These are phyloP conservation scores for Lophium mytilinum DNA, from an alignment of 495 filamentous ascomycete genomes.

Conservation along the genomic window DNA sequence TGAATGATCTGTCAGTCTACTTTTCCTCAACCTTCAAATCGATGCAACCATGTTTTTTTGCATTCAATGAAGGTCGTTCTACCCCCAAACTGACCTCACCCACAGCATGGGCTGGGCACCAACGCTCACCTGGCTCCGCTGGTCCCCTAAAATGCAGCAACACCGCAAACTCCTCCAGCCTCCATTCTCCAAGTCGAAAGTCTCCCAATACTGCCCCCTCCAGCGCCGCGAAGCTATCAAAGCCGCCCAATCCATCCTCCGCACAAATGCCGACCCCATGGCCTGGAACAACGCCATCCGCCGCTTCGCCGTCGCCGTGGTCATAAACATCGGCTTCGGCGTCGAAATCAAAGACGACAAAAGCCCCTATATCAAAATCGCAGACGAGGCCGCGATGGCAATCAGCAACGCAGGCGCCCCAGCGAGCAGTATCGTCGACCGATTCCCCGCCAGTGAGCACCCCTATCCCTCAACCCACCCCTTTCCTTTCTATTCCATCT, in stretches of 20 bases:
- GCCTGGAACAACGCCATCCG: conserved; percentile 2
- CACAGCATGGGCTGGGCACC: conserved; percentile 3
- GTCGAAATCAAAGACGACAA: conserved; percentile 36
- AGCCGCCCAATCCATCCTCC: neutral
- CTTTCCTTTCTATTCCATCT: too few relatives aligned
- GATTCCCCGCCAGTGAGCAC: conserved; percentile 29
- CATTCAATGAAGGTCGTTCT: too few relatives aligned
- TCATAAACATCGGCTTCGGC: conserved; percentile 41
- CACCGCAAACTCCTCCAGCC: conserved; percentile 39
- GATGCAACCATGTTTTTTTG: too few relatives aligned
- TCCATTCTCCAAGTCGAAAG: neutral
- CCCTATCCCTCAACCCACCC: too few relatives aligned
- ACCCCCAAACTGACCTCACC: too few relatives aligned
- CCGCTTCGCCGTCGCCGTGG: conserved; percentile 31
- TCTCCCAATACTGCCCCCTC: conserved; percentile 4
- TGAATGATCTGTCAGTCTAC: conserved; percentile 24
- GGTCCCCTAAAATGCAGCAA: conserved; percentile 39
- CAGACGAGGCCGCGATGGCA: conserved; percentile 37
- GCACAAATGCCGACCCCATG: neutral
- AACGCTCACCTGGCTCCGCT: conserved; percentile 37
- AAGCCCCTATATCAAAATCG: conserved; percentile 40
- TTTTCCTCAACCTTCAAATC: too few relatives aligned
- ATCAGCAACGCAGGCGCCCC: conserved; percentile 39
- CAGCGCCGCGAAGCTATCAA: conserved; percentile 5
- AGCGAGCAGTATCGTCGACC: conserved; percentile 39